Evolutionary conservation across 148 eudicot species (phyloP).

Genomic region (Diospyros kaki): DNA sequence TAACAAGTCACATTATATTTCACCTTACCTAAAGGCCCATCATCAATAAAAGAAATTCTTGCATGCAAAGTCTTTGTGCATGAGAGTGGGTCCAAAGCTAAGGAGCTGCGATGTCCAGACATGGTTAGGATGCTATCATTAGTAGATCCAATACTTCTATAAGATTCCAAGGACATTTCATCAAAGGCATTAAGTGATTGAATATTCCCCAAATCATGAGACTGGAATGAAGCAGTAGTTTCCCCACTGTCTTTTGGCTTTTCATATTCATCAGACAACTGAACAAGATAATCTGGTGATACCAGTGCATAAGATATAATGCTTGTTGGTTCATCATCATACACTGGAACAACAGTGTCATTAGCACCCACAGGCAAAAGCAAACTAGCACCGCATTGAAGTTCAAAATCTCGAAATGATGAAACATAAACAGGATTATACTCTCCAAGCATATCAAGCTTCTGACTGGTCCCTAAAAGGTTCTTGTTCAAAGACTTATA

Average conservation of each 20-base stretch:
- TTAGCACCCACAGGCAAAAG: conserved; percentile 66
- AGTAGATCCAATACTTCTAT: conserved; percentile 59
- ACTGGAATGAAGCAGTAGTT: conserved; percentile 41
- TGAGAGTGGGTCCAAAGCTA: conserved; percentile 50
- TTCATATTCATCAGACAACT: conserved; percentile 62
- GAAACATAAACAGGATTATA: conserved; percentile 72
- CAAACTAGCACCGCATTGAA: conserved; percentile 67
- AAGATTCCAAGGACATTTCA: conserved; percentile 54
- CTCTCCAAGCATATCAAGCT: conserved; percentile 56
- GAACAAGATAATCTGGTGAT: conserved; percentile 56
- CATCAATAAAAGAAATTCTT: conserved; percentile 39
- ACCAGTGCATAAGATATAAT: conserved; percentile 72
- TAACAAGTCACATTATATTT: conserved; percentile 82
- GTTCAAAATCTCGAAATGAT: conserved; percentile 56
- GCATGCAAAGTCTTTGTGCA: conserved; percentile 36
- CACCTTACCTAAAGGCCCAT: conserved; percentile 66
- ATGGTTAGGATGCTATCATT: conserved; percentile 60
- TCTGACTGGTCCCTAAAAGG: conserved; percentile 52
- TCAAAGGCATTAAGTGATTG: conserved; percentile 51
- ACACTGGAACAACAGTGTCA: conserved; percentile 70
- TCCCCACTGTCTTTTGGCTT: conserved; percentile 48
- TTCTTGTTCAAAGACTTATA: conserved; percentile 69
- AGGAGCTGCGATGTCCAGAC: conserved; percentile 46
- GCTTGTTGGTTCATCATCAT: conserved; percentile 96
- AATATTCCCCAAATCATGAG: conserved; percentile 44